Conservation (phyloP, 768 basidiomycete species). For the Lactarius tabidus region DNA sequence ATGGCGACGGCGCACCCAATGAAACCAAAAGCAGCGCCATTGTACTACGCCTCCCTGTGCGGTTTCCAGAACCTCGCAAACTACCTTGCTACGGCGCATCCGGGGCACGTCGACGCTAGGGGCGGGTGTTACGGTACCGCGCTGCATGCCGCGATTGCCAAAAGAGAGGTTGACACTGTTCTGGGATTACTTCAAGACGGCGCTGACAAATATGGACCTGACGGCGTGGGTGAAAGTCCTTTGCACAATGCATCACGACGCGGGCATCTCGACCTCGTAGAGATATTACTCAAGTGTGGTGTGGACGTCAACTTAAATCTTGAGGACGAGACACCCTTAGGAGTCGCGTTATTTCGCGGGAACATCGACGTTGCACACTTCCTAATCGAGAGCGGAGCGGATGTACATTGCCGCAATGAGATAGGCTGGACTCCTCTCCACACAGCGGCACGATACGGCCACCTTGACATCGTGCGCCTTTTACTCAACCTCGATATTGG, state of each 20-base stretch:
- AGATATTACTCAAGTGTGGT: not conserved
- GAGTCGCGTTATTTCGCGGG: fast-evolving
- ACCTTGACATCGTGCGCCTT: not conserved
- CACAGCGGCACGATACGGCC: not conserved
- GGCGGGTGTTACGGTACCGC: not conserved
- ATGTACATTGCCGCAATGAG: not conserved
- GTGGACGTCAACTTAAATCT: not conserved
- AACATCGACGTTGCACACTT: too few species aligned
- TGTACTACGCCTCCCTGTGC: constrained; percentile 9
- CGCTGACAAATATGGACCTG: not conserved
- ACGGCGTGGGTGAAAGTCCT: not conserved
- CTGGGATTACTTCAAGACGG: not conserved
- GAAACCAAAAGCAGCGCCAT: not conserved
- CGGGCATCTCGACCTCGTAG: not conserved
- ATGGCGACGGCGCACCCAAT: not conserved
- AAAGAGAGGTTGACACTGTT: not conserved
- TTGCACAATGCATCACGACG: not conserved
- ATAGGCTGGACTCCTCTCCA: not conserved
- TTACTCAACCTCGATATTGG: not conserved
- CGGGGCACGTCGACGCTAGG: not conserved
- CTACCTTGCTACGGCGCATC: not conserved
- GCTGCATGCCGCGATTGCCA: not conserved
- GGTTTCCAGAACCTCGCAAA: not conserved
- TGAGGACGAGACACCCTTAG: not conserved
- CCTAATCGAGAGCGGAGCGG: too few species aligned